A percentile compares a stretch with the other conserved stretches of the same genome.
These are phyloP conservation scores for Lactarius hatsudake DNA, from an alignment of 768 basidiomycete species.

Conservation along the genomic window DNA sequence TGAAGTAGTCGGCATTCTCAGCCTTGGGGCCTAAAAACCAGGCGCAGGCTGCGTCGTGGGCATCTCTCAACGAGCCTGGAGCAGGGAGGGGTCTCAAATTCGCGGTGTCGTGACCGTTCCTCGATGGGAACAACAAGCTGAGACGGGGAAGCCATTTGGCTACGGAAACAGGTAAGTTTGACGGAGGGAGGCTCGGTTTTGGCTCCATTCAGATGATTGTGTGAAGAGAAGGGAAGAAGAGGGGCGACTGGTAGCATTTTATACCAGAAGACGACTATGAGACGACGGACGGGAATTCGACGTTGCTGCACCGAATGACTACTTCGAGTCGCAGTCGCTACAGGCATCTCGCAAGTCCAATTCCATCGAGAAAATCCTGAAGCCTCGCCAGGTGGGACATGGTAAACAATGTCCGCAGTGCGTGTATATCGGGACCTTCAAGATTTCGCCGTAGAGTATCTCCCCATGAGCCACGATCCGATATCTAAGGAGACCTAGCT, in stretches of 20 bases:
- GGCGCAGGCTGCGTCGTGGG: slow-evolving; percentile 34
- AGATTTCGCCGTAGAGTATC: not conserved
- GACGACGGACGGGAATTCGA: not conserved
- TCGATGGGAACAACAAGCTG: not conserved
- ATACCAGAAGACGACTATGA: not conserved
- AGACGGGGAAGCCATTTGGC: slow-evolving; percentile 16
- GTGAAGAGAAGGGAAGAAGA: not conserved
- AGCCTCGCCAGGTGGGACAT: not conserved
- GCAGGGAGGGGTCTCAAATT: not conserved
- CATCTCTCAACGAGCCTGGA: slow-evolving; percentile 16
- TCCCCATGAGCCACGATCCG: not conserved
- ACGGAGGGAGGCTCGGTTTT: not conserved
- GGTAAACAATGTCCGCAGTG: not conserved
- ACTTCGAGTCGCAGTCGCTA: not conserved
- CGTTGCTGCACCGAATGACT: not conserved
- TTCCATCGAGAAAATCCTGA: not conserved
- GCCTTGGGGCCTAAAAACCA: slow-evolving; percentile 43
- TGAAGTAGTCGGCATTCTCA: slow-evolving; percentile 37
- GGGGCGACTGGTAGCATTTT: not conserved
- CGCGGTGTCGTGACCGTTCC: not conserved
- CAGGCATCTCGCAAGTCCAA: not conserved
- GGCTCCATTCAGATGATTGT: not conserved
- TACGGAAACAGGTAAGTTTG: not conserved
- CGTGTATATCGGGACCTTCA: not conserved
- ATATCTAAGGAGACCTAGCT: not conserved